These are phyloP conservation scores for Magnolia kwangsiensis DNA, from an alignment of 164 flowering plant genomes.

Conservation along the genomic window DNA sequence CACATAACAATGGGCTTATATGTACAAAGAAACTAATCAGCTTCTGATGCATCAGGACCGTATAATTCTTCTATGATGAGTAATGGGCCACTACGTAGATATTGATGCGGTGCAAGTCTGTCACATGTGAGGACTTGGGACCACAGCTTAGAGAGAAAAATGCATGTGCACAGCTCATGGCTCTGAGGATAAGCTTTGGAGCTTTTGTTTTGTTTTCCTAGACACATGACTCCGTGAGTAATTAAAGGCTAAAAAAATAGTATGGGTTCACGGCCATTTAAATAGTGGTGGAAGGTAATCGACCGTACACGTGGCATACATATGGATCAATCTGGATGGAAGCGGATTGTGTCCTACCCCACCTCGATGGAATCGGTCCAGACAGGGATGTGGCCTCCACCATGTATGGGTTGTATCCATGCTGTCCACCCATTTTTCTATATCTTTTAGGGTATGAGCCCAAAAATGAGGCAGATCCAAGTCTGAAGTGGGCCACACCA, in stretches of 20 bases:
- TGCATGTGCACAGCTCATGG: conserved; percentile 6
- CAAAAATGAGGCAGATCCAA: too few species aligned
- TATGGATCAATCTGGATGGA: too few species aligned
- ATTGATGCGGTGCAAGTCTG: not conserved
- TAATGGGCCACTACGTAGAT: not conserved
- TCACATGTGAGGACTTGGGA: not conserved
- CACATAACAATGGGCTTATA: not conserved
- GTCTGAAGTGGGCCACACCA: too few species aligned
- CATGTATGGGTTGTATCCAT: too few species aligned
- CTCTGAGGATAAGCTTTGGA: conserved; percentile 1
- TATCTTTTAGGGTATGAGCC: too few species aligned
- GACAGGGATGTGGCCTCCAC: too few species aligned
- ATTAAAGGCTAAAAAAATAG: not conserved
- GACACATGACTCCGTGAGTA: not conserved
- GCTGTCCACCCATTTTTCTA: too few species aligned
- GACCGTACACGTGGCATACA: too few species aligned
- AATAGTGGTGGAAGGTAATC: not conserved
- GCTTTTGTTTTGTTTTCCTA: conserved; percentile 1
- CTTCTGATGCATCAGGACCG: not conserved
- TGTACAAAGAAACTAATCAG: too few species aligned
- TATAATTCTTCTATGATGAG: not conserved
- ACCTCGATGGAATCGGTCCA: too few species aligned
- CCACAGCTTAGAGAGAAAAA: not conserved
- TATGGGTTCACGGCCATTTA: not conserved
- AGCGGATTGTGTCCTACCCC: too few species aligned